Conservation (phyloP, 108 stramenopile genomes). For the Cyclotella choctawhatcheeana region DNA sequence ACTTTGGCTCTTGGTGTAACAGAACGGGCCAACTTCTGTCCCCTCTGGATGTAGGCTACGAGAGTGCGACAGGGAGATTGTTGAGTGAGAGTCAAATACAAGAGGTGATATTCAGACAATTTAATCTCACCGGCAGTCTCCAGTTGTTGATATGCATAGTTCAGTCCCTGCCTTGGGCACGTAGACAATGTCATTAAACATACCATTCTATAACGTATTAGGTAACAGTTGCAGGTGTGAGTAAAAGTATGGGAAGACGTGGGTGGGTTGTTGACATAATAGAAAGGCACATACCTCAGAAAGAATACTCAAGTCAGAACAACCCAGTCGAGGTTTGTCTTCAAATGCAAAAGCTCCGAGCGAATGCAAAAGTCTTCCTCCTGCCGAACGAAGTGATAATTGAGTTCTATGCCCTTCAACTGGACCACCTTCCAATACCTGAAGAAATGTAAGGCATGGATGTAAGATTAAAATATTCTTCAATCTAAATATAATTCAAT, state of each 20-base stretch:
- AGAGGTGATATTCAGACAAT: too few species aligned
- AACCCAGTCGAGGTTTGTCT: constrained; percentile 44
- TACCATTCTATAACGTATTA: constrained; percentile 21
- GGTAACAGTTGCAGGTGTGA: neutral
- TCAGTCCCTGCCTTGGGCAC: constrained; percentile 43
- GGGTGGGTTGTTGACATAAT: neutral
- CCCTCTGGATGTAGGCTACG: constrained; percentile 51
- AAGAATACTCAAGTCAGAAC: constrained; percentile 44
- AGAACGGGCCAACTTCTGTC: constrained; percentile 49
- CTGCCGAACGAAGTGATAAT: constrained; percentile 41
- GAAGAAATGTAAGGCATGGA: too few species aligned
- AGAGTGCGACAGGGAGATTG: too few species aligned
- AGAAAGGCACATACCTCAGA: constrained; percentile 10
- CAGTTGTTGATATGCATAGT: constrained; percentile 45
- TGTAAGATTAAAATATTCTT: too few species aligned
- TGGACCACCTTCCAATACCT: constrained; percentile 48
- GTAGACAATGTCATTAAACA: constrained; percentile 53
- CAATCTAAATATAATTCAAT: too few species aligned
- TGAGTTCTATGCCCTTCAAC: constrained; percentile 48
- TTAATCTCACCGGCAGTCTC: constrained; percentile 54
- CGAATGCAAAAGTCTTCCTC: constrained; percentile 41
- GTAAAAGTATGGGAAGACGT: neutral
- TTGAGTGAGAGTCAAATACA: too few species aligned
- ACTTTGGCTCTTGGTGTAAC: constrained; percentile 38
- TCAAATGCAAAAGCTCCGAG: constrained; percentile 50